Conservation (phyloP, 2,329 filamentous ascomycete species). For the Rutstroemia sp. region DNA sequence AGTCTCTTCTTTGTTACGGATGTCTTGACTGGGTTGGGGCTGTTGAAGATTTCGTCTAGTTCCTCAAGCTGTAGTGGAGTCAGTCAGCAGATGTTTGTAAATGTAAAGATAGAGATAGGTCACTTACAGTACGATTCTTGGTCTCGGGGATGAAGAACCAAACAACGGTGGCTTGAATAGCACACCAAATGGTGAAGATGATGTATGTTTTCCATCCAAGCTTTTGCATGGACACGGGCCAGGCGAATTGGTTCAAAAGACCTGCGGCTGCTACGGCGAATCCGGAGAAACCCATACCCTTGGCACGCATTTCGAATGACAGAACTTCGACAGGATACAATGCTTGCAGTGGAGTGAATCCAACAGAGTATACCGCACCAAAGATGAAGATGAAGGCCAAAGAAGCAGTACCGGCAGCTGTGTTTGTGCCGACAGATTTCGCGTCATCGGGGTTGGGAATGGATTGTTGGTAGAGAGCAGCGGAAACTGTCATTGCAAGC, state of each 20-base stretch:
- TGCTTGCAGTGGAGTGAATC: constrained; percentile 37
- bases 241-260: constrained; percentile 36
- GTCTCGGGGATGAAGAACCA: constrained; percentile 46
- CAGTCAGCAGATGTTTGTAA: too few relatives aligned
- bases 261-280: constrained; percentile 35
- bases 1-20: constrained; percentile 37
- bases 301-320: constrained; percentile 46
- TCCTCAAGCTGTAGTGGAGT: constrained; percentile 37
- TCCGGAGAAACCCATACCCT: constrained; percentile 44
- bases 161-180: constrained; percentile 34
- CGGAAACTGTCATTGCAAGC: constrained; percentile 41
- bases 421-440: constrained; percentile 18
- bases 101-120: too few relatives aligned
- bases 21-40: constrained; percentile 38
- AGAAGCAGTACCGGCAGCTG: constrained; percentile 33
- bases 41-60: constrained; percentile 42
- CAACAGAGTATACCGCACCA: constrained; percentile 43
- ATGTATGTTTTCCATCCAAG: constrained; percentile 50
- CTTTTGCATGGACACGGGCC: constrained; percentile 39
- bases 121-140: constrained; percentile 36
- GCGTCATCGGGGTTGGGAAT: constrained; percentile 13
- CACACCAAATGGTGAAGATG: constrained; percentile 40
- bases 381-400: constrained; percentile 49
- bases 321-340: constrained; percentile 48
- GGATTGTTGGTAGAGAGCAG: constrained; percentile 22